Evolutionary conservation across 148 eudicot species (phyloP).

Genomic region (Oxyria digyna): DNA sequence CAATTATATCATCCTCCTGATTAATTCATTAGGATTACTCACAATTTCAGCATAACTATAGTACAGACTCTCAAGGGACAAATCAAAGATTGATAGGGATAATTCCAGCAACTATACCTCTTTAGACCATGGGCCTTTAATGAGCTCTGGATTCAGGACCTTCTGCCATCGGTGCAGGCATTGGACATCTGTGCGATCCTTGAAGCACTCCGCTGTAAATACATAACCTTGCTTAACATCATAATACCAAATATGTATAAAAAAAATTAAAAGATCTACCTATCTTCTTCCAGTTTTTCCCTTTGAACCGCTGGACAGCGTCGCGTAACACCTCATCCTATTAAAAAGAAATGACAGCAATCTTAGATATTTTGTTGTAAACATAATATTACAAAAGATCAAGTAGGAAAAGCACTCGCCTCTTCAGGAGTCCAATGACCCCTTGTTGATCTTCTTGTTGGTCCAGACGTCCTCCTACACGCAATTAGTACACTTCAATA

Average conservation of each 20-base stretch:
- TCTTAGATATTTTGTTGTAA: background rate
- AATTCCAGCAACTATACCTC: slow-evolving; percentile 33
- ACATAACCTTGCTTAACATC: background rate
- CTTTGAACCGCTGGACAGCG: slow-evolving; percentile 73
- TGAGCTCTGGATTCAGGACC: slow-evolving; percentile 88
- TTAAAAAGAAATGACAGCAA: background rate
- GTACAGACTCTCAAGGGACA: background rate
- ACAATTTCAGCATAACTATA: background rate
- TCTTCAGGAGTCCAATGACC: slow-evolving; percentile 98
- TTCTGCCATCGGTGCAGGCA: slow-evolving; percentile 99
- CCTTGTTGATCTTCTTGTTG: slow-evolving; percentile 91
- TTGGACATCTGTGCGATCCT: slow-evolving; percentile 92
- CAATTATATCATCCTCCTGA: slow-evolving; percentile 80
- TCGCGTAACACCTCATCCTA: slow-evolving; percentile 76
- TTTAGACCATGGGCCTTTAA: slow-evolving; percentile 99
- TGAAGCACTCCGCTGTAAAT: slow-evolving; percentile 82
- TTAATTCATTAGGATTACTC: background rate
- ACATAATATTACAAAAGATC: background rate
- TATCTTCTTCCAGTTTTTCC: slow-evolving; percentile 94
- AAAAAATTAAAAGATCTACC: slow-evolving; percentile 24
- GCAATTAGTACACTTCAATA: slow-evolving; percentile 1
- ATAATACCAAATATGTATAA: background rate
- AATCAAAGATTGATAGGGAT: background rate
- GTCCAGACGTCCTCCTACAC: slow-evolving; percentile 87
- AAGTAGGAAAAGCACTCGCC: slow-evolving; percentile 24